Percentiles rank a stretch among this genome's conserved stretches.
Evolutionary conservation across 805 yeast genomes (phyloP).

Genomic region (Wickerhamomyces rabaulensis): DNA sequence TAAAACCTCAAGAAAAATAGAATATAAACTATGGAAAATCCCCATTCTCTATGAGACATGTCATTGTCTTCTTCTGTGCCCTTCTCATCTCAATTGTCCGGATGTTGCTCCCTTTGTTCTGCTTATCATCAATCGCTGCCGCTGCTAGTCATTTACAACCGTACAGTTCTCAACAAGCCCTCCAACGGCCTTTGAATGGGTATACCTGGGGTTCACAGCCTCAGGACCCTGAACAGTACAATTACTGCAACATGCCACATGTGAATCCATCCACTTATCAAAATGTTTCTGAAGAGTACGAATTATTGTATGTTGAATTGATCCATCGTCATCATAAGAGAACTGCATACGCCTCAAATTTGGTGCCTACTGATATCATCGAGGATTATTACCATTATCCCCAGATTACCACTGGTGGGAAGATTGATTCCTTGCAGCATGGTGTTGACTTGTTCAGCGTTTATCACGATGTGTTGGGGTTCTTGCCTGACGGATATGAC

Average conservation of each 20-base stretch:
- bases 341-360: constrained; percentile 33
- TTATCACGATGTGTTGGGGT: constrained; percentile 29
- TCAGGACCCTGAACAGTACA: constrained; percentile 28
- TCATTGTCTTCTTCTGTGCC: not conserved
- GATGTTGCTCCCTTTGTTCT: not conserved
- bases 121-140: not conserved
- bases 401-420: constrained; percentile 35
- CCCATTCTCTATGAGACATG: not conserved
- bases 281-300: constrained; percentile 24
- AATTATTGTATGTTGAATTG: constrained; percentile 32
- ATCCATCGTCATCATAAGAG: constrained; percentile 41
- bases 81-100: not conserved
- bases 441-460: constrained; percentile 34
- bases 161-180: constrained; percentile 12
- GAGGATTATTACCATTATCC: constrained; percentile 29
- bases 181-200: constrained; percentile 17
- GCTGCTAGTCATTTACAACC: constrained; percentile 12
- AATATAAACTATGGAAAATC: no score
- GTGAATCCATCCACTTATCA: constrained; percentile 26
- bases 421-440: constrained; percentile 33
- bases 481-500: constrained; percentile 32
- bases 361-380: constrained; percentile 28
- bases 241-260: constrained; percentile 43
- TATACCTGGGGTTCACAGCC: constrained; percentile 21
- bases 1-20: no score